These are phyloP conservation scores for Podospora anserina DNA, from an alignment of 495 filamentous ascomycete genomes.

Conservation along the genomic window DNA sequence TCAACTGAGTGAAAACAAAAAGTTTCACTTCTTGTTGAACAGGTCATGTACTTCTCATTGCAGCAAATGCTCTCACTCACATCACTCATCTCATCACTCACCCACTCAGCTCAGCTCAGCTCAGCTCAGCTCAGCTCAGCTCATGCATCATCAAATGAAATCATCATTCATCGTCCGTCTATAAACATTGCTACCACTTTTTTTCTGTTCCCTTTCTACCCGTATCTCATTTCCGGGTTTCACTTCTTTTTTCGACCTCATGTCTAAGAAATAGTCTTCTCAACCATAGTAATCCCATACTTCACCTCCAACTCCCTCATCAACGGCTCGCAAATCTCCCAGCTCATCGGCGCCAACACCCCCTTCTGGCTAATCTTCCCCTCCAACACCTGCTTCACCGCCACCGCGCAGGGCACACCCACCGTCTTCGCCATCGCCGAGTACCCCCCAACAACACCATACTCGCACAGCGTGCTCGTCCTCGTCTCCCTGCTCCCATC, in stretches of 20 bases:
- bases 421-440: constrained; percentile 77
- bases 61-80: not conserved
- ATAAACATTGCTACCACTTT: not conserved
- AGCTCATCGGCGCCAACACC: constrained; percentile 76
- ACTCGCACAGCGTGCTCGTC: constrained; percentile 80
- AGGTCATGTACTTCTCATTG: no score
- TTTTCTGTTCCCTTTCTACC: not conserved
- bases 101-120: not conserved
- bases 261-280: constrained; percentile 36
- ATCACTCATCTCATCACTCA: not conserved
- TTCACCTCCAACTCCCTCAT: constrained; percentile 56
- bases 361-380: constrained; percentile 76
- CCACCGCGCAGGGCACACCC: constrained; percentile 45
- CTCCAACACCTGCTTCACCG: constrained; percentile 78
- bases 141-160: not conserved
- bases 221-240: not conserved
- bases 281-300: constrained; percentile 35
- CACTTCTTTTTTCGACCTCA: constrained; percentile 11
- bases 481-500: constrained; percentile 68
- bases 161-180: not conserved
- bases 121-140: not conserved
- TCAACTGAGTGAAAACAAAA: no score
- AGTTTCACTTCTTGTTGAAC: no score
- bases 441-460: constrained; percentile 79
- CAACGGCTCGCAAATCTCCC: constrained; percentile 66